Conservation (phyloP, 1,284 basidiomycete species). For the Earliella scabrosa region DNA sequence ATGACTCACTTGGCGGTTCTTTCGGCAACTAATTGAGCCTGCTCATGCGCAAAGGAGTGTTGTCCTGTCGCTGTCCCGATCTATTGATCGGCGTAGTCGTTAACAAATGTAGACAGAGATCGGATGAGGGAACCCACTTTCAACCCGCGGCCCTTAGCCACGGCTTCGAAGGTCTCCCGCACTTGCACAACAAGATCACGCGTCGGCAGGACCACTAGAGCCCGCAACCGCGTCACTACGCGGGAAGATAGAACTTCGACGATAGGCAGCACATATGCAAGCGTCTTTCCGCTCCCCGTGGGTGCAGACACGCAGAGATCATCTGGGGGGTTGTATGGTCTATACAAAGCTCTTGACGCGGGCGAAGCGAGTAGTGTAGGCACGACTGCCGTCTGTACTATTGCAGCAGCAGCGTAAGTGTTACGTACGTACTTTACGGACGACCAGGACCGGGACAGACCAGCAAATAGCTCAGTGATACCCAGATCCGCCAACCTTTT, state of each 20-base stretch:
- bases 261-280: slow-evolving; percentile 93
- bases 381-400: slow-evolving; percentile 84
- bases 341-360: slow-evolving; percentile 59
- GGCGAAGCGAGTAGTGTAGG: slow-evolving; percentile 69
- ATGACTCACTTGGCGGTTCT: slow-evolving; percentile 47
- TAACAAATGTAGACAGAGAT: too few species aligned
- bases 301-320: slow-evolving; percentile 98
- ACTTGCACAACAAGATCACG: slow-evolving; percentile 96
- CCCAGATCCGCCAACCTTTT: slow-evolving; percentile 75
- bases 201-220: slow-evolving; percentile 92
- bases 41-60: slow-evolving; percentile 85
- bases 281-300: slow-evolving; percentile 96
- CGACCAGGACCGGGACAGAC: slow-evolving; percentile 52
- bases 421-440: slow-evolving; percentile 8
- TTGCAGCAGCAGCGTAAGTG: slow-evolving; percentile 9
- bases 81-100: too few species aligned
- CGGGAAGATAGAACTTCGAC: slow-evolving; percentile 81
- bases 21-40: slow-evolving; percentile 70
- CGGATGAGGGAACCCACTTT: too few species aligned
- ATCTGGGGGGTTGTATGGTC: slow-evolving; percentile 69
- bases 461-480: slow-evolving; percentile 85
- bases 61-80: slow-evolving; percentile 83
- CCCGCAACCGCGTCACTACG: slow-evolving; percentile 85
- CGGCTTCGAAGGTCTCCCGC: slow-evolving; percentile 85
- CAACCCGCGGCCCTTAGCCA: slow-evolving; percentile 86